A percentile compares a stretch with the other conserved stretches of the same genome.
Conservation (phyloP, 805 yeast species). For the Isabelozyma rhagii region DNA sequence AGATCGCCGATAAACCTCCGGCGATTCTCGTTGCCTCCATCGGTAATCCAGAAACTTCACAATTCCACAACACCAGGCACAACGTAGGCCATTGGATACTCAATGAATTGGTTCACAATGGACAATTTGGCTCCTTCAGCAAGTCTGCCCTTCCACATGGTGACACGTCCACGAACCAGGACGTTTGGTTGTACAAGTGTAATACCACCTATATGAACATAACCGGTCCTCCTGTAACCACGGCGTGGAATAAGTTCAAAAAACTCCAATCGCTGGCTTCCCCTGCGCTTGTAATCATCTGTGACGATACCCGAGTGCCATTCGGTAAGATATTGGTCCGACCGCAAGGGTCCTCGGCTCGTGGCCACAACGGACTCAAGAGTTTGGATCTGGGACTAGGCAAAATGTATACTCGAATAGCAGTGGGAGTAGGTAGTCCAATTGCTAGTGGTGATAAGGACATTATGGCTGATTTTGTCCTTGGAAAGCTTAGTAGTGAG, state of each 20-base stretch:
- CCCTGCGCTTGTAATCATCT: slow-evolving; percentile 55
- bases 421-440: slow-evolving; percentile 79
- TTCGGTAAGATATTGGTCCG: slow-evolving; percentile 67
- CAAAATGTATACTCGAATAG: slow-evolving; percentile 57
- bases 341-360: slow-evolving; percentile 53
- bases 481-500: slow-evolving; percentile 45
- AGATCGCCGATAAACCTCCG: slow-evolving; percentile 9
- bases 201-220: slow-evolving; percentile 65
- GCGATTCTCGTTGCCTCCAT: slow-evolving; percentile 46
- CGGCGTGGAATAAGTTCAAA: slow-evolving; percentile 43
- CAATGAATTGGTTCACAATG: slow-evolving; percentile 17
- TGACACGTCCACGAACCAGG: slow-evolving; percentile 1
- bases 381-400: slow-evolving; percentile 51
- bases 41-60: slow-evolving; percentile 72
- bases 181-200: slow-evolving; percentile 45
- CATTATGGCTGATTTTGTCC: slow-evolving; percentile 59
- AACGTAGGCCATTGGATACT: slow-evolving; percentile 70
- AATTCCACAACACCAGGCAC: slow-evolving; percentile 64
- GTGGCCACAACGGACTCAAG: slow-evolving; percentile 85
- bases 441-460: slow-evolving; percentile 33
- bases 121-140: slow-evolving; percentile 11
- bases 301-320: slow-evolving; percentile 72
- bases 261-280: slow-evolving; percentile 15
- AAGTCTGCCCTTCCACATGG: slow-evolving; percentile 1
- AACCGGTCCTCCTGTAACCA: slow-evolving; percentile 57